Conservation (phyloP, 805 yeast species). For the Candida maltosa region DNA sequence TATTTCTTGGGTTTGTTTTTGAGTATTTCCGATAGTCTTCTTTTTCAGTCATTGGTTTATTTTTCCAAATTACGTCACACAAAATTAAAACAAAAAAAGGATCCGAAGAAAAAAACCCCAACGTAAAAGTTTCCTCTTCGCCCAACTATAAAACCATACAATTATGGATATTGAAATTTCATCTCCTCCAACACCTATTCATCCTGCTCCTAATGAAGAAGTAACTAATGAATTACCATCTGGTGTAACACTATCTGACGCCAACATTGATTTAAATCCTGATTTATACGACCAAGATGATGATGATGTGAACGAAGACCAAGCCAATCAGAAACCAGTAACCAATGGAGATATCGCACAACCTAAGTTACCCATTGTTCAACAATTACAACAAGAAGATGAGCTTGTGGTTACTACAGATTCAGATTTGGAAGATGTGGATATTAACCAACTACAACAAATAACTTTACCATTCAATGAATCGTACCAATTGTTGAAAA, state of each 20-base stretch:
- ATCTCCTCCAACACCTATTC: constrained; percentile 33
- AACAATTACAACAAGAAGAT: background rate
- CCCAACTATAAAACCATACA: too few species aligned
- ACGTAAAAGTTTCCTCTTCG: background rate
- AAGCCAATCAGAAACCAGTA: background rate
- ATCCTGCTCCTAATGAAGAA: constrained; percentile 34
- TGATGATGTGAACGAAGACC: constrained; percentile 3
- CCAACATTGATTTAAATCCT: constrained; percentile 36
- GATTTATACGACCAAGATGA: constrained; percentile 29
- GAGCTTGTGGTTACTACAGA: constrained; percentile 1
- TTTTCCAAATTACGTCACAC: too few species aligned
- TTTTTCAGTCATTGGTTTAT: background rate
- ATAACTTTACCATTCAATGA: constrained; percentile 29
- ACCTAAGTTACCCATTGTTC: background rate
- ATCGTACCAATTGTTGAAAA: constrained; percentile 14
- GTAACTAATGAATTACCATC: constrained; percentile 20
- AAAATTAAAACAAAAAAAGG: too few species aligned
- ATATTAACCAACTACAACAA: constrained; percentile 7
- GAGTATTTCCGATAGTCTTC: background rate
- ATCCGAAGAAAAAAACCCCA: too few species aligned
- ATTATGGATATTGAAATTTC: too few species aligned
- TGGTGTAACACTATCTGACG: constrained; percentile 16
- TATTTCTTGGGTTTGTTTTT: too few species aligned
- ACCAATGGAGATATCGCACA: background rate
- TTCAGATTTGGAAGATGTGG: constrained; percentile 8